phyloP scores from a whole-genome alignment of 2,329 filamentous ascomycete species.

The Pyrenophora graminea region DNA sequence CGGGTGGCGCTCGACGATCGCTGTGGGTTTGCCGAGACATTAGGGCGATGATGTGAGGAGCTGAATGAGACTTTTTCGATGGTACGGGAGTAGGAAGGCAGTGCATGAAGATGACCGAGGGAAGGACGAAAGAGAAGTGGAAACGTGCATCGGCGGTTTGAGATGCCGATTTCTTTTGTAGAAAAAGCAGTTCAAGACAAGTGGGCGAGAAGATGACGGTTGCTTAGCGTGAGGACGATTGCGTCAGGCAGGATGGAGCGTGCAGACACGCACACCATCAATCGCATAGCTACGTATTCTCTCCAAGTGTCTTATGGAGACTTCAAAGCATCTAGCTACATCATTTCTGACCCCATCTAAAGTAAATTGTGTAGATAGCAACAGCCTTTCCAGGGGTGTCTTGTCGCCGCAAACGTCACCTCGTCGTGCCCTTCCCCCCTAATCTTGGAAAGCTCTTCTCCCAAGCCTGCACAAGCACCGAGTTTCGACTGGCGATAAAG shows the following conservation, averaged over 20 bases:
- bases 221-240: background rate
- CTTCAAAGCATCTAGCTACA: no score
- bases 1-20: constrained; percentile 3
- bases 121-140: background rate
- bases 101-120: background rate
- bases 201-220: background rate
- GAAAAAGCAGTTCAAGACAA: background rate
- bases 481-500: no score
- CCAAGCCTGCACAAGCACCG: no score
- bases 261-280: no score
- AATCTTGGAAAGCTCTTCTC: background rate
- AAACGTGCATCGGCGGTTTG: background rate
- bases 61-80: background rate
- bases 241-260: background rate
- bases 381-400: no score
- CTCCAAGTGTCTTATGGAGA: no score
- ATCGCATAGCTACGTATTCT: no score
- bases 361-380: no score
- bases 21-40: constrained; percentile 2
- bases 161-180: background rate
- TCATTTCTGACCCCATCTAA: no score
- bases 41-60: background rate
- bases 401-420: no score
- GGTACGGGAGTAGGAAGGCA: background rate
- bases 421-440: background rate